Conservation (phyloP, 176 grass and related monocot species). For the Lolium multiflorum region DNA sequence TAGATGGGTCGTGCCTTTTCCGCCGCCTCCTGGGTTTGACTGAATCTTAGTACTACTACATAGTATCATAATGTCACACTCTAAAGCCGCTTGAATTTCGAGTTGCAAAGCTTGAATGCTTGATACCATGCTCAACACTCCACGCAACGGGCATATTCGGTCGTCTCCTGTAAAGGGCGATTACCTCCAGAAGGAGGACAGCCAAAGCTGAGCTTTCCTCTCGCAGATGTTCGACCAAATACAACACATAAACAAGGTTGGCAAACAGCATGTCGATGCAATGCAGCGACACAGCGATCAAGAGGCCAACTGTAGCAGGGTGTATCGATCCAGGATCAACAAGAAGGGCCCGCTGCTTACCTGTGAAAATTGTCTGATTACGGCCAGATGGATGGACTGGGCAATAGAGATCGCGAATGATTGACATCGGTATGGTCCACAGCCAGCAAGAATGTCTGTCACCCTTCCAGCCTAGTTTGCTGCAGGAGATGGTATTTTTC, state of each 20-base stretch:
- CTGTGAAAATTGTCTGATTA: constrained; percentile 44
- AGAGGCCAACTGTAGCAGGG: background rate
- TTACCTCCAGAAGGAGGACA: constrained; percentile 1
- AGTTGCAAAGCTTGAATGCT: background rate
- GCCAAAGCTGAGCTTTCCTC: background rate
- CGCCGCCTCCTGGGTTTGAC: rapidly evolving
- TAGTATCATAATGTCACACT: too few relatives aligned
- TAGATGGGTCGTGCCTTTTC: rapidly evolving
- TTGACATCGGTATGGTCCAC: background rate
- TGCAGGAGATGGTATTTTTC: background rate
- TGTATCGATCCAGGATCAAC: background rate
- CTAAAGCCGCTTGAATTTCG: too few relatives aligned
- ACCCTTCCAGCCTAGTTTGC: constrained; percentile 8
- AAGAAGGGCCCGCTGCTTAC: constrained; percentile 34
- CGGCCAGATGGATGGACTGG: background rate
- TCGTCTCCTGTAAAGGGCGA: background rate
- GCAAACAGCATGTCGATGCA: background rate
- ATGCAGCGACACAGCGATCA: background rate
- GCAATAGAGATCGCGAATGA: constrained; percentile 25
- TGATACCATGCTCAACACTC: constrained; percentile 40
- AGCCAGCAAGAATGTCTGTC: background rate
- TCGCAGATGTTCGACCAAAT: background rate
- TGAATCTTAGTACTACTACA: too few relatives aligned
- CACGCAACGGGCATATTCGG: constrained; percentile 40
- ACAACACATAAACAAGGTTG: background rate